Conservation (phyloP, 371 early-diverging fungal genomes). For the Haplosporangium sp. region DNA sequence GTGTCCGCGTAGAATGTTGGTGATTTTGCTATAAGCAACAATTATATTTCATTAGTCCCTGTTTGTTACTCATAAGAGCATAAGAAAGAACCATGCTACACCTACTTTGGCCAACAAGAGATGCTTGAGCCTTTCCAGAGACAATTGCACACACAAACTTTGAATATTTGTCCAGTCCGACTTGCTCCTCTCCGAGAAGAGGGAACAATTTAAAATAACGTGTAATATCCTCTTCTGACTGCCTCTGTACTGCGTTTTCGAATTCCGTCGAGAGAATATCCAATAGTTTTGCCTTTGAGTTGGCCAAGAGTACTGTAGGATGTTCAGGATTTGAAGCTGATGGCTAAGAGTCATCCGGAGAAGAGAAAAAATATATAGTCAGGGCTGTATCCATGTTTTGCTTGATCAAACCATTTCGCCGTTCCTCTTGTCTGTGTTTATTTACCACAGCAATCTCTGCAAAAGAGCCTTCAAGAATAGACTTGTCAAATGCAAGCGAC, state of each 20-base stretch:
- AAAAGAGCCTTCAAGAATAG: slow-evolving; percentile 78
- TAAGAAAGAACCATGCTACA: not conserved
- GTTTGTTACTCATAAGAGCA: not conserved
- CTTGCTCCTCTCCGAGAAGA: slow-evolving; percentile 79
- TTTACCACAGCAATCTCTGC: slow-evolving; percentile 73
- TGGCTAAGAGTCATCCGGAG: slow-evolving; percentile 51
- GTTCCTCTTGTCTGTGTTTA: not conserved
- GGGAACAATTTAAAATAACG: slow-evolving; percentile 93
- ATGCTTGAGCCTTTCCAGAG: slow-evolving; percentile 76
- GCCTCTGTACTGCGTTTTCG: slow-evolving; percentile 78
- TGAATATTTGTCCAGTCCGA: slow-evolving; percentile 90
- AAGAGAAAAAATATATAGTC: not conserved
- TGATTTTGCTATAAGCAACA: slow-evolving; percentile 49
- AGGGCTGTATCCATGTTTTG: not conserved
- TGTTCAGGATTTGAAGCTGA: slow-evolving; percentile 73
- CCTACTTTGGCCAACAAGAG: slow-evolving; percentile 61
- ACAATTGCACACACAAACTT: slow-evolving; percentile 85
- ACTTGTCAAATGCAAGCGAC: slow-evolving; percentile 70
- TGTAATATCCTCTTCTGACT: slow-evolving; percentile 81
- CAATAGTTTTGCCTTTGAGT: slow-evolving; percentile 72
- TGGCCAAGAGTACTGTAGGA: slow-evolving; percentile 72
- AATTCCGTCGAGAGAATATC: slow-evolving; percentile 81
- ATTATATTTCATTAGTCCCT: not conserved
- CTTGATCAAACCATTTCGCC: not conserved
- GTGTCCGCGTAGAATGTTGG: slow-evolving; percentile 77